These are phyloP conservation scores for Hirschfeldia incana DNA, from an alignment of 345 rosid genomes.

Conservation along the genomic window DNA sequence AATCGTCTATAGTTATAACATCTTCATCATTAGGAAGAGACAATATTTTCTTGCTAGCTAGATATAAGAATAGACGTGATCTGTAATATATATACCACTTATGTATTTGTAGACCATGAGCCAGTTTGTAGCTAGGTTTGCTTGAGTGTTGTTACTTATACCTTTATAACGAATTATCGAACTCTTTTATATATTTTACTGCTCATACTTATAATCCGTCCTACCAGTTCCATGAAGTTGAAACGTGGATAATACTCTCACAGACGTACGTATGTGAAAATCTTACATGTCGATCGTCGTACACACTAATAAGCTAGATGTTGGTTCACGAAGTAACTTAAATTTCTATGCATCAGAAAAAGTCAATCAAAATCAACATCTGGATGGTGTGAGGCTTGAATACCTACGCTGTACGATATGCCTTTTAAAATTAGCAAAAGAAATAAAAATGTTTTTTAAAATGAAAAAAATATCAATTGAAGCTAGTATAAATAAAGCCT, in stretches of 20 bases:
- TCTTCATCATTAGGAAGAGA: conserved; percentile 15
- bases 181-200: background rate
- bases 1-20: conserved; percentile 12
- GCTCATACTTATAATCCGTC: background rate
- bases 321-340: background rate
- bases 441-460: background rate
- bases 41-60: background rate
- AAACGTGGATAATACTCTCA: background rate
- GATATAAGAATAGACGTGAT: background rate
- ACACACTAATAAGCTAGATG: background rate
- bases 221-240: background rate
- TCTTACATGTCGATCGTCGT: background rate
- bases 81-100: background rate
- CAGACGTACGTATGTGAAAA: background rate
- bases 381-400: background rate
- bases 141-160: conserved; percentile 10
- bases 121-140: conserved; percentile 12
- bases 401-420: background rate
- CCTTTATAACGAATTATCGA: background rate
- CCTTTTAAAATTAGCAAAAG: background rate
- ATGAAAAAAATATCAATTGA: background rate
- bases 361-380: background rate
- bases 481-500: background rate
- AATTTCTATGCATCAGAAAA: background rate
- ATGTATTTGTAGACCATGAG: background rate